Conservation (phyloP, 176 grass and related monocot genomes). For the Phoenix dactylifera region DNA sequence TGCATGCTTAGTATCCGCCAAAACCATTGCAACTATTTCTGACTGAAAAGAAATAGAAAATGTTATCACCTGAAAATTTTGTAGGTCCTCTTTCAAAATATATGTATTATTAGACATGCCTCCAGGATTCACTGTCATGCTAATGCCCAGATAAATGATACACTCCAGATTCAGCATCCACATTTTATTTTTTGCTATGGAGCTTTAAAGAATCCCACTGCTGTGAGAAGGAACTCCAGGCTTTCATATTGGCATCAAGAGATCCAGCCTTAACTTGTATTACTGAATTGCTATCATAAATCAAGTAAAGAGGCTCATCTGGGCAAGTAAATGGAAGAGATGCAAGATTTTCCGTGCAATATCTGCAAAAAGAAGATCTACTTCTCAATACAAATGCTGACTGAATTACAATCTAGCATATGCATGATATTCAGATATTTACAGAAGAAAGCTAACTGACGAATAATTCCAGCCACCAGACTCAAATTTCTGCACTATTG, state of each 20-base stretch:
- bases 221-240: slow-evolving; percentile 56
- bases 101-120: too few species aligned
- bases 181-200: slow-evolving; percentile 16
- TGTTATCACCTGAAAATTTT: slow-evolving; percentile 57
- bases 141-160: slow-evolving; percentile 18
- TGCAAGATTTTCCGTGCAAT: slow-evolving; percentile 91
- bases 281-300: slow-evolving; percentile 94
- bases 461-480: slow-evolving; percentile 44
- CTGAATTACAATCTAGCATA: too few species aligned
- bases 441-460: slow-evolving; percentile 71
- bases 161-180: slow-evolving; percentile 38
- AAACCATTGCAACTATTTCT: too few species aligned
- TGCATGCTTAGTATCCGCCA: too few species aligned
- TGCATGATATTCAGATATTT: slow-evolving; percentile 27
- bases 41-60: too few species aligned
- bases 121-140: too few species aligned
- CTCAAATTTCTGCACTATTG: slow-evolving; percentile 83
- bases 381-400: background rate
- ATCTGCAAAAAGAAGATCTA: slow-evolving; percentile 49
- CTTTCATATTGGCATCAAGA: slow-evolving; percentile 82
- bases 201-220: slow-evolving; percentile 22
- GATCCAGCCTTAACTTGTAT: slow-evolving; percentile 83
- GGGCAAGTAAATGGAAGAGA: slow-evolving; percentile 75
- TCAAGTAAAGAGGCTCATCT: slow-evolving; percentile 93
- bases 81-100: too few species aligned